A percentile compares a stretch with the other conserved stretches of the same genome.
Evolutionary conservation across 164 flowering plant genomes (phyloP).

Genomic region (Malania oleifera): DNA sequence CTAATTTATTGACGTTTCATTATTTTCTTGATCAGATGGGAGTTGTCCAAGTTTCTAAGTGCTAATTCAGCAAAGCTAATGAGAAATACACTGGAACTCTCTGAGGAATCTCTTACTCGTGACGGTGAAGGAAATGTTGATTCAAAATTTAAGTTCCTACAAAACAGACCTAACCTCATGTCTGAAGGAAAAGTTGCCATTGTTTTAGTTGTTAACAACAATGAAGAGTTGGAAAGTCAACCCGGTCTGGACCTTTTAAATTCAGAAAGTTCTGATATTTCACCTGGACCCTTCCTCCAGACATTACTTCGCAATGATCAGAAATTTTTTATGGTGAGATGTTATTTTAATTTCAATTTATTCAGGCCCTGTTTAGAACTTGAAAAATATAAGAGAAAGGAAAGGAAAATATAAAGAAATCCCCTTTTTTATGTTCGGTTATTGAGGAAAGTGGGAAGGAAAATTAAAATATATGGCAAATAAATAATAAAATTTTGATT

Average conservation of each 20-base stretch:
- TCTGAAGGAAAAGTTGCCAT: constrained; percentile 66
- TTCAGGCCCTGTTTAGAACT: background rate
- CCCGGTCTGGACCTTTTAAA: constrained; percentile 14
- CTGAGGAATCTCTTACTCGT: constrained; percentile 23
- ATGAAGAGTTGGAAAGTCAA: constrained; percentile 7
- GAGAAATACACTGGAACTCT: constrained; percentile 27
- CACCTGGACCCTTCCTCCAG: constrained; percentile 25
- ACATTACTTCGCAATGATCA: constrained; percentile 33
- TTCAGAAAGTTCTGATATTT: constrained; percentile 23
- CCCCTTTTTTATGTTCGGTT: no score
- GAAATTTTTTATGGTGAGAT: constrained; percentile 34
- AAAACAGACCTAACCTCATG: constrained; percentile 37
- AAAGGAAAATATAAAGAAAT: no score
- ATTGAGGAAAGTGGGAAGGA: no score
- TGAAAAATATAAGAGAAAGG: no score
- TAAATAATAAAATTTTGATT: no score
- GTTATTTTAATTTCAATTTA: background rate
- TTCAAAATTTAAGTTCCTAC: constrained; percentile 20
- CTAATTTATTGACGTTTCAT: no score
- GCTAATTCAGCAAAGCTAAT: constrained; percentile 23
- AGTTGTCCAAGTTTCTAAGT: constrained; percentile 30
- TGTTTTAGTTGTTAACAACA: constrained; percentile 37
- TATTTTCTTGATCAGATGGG: constrained; percentile 43
- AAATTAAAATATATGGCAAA: no score
- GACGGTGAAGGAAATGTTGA: constrained; percentile 25